These are phyloP conservation scores for Rhododendron ovatum DNA, from an alignment of 148 eudicot species.

Conservation along the genomic window DNA sequence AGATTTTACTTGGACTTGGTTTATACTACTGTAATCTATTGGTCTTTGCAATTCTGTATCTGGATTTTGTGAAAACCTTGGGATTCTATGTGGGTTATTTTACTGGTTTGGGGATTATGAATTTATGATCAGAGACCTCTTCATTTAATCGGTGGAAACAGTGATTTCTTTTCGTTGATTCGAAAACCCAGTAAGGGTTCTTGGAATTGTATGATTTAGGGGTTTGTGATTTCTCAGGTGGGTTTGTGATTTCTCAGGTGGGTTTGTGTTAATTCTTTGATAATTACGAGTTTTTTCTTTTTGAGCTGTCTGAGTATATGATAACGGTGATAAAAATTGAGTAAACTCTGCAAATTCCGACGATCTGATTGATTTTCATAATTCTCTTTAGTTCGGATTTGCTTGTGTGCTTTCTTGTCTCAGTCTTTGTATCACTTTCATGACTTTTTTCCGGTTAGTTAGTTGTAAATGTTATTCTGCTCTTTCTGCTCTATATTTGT, in stretches of 20 bases:
- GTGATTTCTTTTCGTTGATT: neutral
- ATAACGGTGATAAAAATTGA: neutral
- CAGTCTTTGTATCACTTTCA: neutral
- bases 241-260: slow-evolving; percentile 9
- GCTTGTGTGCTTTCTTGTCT: neutral
- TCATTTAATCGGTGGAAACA: neutral
- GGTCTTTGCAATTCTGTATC: neutral
- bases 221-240: slow-evolving; percentile 6
- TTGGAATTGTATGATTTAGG: slow-evolving; percentile 7
- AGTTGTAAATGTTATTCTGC: neutral
- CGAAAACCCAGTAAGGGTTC: neutral
- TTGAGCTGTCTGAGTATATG: neutral
- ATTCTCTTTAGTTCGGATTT: neutral
- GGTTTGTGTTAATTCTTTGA: neutral
- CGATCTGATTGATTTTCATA: neutral
- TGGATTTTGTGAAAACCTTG: neutral
- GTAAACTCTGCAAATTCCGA: neutral
- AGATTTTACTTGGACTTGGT: neutral
- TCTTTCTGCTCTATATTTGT: neutral
- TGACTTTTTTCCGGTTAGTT: neutral
- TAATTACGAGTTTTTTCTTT: neutral
- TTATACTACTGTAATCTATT: neutral
- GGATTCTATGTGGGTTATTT: neutral
- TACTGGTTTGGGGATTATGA: neutral
- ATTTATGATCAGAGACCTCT: neutral